Percentiles rank a stretch among this genome's conserved stretches.
Conservation (phyloP, 1,284 basidiomycete genomes). For the Heterobasidion occidentale region DNA sequence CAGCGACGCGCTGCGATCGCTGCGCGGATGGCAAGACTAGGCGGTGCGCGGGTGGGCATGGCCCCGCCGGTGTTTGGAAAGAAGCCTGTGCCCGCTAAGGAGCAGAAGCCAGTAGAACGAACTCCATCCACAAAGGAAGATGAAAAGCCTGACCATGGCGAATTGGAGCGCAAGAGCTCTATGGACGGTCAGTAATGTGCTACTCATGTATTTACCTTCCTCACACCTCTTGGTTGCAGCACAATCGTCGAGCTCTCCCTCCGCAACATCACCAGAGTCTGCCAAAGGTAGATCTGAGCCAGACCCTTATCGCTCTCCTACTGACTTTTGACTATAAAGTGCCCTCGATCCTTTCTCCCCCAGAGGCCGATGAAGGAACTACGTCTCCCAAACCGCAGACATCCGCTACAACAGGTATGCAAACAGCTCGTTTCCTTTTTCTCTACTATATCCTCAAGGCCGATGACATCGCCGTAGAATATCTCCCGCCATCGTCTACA, state of each 20-base stretch:
- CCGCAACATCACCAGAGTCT: too few relatives aligned
- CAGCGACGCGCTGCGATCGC: conserved; percentile 77
- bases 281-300: too few relatives aligned
- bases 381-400: background rate
- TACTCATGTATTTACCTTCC: background rate
- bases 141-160: background rate
- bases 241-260: too few relatives aligned
- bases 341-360: background rate
- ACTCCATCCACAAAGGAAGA: background rate
- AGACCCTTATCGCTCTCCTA: background rate
- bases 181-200: background rate
- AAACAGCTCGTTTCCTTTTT: background rate
- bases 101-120: background rate
- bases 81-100: conserved; percentile 29
- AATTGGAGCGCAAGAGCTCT: background rate
- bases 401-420: background rate
- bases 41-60: conserved; percentile 82
- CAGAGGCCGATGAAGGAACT: background rate
- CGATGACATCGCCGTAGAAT: background rate
- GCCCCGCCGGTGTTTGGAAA: conserved; percentile 57
- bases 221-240: background rate
- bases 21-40: conserved; percentile 84
- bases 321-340: background rate
- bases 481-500: conserved; percentile 4
- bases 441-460: background rate